Percentiles rank a stretch among this genome's conserved stretches.
Evolutionary conservation across 2,329 filamentous ascomycete species (phyloP).

Genomic region (Bipolaris cookei): DNA sequence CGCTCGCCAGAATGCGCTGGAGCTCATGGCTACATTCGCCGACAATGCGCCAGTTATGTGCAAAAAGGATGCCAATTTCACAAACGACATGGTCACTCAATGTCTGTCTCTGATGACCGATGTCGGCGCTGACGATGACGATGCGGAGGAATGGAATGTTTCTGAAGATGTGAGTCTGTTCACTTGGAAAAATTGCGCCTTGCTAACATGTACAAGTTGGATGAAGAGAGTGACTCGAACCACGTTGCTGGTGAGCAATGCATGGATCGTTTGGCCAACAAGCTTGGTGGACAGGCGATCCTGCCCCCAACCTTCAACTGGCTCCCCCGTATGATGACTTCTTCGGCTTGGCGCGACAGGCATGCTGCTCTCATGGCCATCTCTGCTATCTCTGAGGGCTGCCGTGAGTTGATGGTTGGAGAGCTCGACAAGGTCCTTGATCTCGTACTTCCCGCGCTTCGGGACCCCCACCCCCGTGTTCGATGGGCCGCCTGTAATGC

Average conservation of each 20-base stretch:
- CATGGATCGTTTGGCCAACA: slow-evolving; percentile 97
- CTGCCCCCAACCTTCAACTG: slow-evolving; percentile 93
- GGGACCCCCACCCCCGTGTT: slow-evolving; percentile 89
- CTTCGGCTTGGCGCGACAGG: slow-evolving; percentile 89
- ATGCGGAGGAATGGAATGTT: slow-evolving; percentile 90
- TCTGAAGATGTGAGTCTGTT: slow-evolving; percentile 70
- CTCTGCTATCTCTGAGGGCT: slow-evolving; percentile 96
- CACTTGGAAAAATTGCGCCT: neutral
- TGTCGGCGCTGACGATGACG: slow-evolving; percentile 90
- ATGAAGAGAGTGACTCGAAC: slow-evolving; percentile 96
- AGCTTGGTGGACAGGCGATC: slow-evolving; percentile 91
- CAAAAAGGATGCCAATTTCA: slow-evolving; percentile 90
- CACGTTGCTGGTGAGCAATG: slow-evolving; percentile 98
- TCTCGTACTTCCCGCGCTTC: slow-evolving; percentile 88
- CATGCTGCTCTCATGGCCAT: slow-evolving; percentile 99
- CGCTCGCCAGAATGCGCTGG: slow-evolving; percentile 90
- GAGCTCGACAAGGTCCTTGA: slow-evolving; percentile 94
- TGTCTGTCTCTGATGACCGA: slow-evolving; percentile 98
- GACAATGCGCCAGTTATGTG: slow-evolving; percentile 95
- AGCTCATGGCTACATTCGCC: slow-evolving; percentile 97
- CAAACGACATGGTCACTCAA: slow-evolving; percentile 96
- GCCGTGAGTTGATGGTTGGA: slow-evolving; percentile 91
- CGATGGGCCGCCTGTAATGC: slow-evolving; percentile 98
- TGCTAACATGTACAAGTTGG: slow-evolving; percentile 59
- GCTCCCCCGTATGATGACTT: slow-evolving; percentile 97